These are phyloP conservation scores for Blastomyces gilchristii DNA, from an alignment of 2,329 filamentous ascomycete genomes.

Conservation along the genomic window DNA sequence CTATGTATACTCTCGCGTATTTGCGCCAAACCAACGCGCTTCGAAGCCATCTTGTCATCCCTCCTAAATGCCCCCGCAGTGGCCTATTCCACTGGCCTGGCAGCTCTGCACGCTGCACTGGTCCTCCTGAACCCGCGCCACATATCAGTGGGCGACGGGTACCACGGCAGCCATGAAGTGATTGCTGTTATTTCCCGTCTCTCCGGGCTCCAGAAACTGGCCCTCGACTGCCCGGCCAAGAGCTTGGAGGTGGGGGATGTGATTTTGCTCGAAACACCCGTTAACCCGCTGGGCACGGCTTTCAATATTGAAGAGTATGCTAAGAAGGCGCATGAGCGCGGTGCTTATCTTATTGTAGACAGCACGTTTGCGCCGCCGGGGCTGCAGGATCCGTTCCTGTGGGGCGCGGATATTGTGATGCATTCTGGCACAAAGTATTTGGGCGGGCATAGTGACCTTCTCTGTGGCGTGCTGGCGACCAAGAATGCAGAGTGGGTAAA, in stretches of 20 bases:
- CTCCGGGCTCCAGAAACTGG: conserved; percentile 61
- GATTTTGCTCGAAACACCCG: conserved; percentile 82
- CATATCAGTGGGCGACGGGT: conserved; percentile 73
- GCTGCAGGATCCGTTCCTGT: conserved; percentile 71
- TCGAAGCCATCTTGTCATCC: conserved; percentile 69
- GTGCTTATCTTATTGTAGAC: conserved; percentile 73
- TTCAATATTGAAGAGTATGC: conserved; percentile 63
- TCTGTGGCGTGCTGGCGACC: conserved; percentile 75
- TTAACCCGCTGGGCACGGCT: conserved; percentile 82
- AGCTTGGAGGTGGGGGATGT: conserved; percentile 68
- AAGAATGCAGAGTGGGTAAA: conserved; percentile 48
- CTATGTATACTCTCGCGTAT: conserved; percentile 66
- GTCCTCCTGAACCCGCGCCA: conserved; percentile 73
- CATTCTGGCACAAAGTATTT: conserved; percentile 96
- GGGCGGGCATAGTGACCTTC: conserved; percentile 86
- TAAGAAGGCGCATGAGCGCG: conserved; percentile 56
- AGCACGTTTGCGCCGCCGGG: conserved; percentile 87
- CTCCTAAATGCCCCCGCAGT: conserved; percentile 56
- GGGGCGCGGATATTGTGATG: conserved; percentile 79
- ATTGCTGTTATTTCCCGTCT: conserved; percentile 63
- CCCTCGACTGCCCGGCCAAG: conserved; percentile 56
- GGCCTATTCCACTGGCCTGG: conserved; percentile 72
- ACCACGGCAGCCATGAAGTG: conserved; percentile 89
- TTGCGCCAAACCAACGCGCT: conserved; percentile 69
- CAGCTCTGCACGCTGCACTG: conserved; percentile 77